Evolutionary conservation across 2,329 filamentous ascomycete genomes (phyloP).

Genomic region (Fusarium odoratissimum): DNA sequence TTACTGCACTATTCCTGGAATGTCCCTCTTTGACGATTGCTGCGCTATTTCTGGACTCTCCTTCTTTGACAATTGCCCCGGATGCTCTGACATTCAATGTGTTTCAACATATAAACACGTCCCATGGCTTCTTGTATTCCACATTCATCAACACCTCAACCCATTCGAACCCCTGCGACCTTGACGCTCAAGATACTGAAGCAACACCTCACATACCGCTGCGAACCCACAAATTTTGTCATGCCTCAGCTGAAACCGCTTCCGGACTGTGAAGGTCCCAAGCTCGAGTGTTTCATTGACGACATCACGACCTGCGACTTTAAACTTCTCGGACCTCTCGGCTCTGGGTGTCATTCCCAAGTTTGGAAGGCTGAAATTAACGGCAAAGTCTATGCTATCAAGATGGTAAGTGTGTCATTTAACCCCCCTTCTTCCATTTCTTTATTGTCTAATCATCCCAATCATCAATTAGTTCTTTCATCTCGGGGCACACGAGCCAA

Average conservation of each 20-base stretch:
- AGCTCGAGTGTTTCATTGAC: slow-evolving; percentile 16
- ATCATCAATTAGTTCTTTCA: background rate
- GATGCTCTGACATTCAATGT: no score
- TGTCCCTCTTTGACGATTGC: background rate
- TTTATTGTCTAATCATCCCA: background rate
- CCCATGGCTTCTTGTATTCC: background rate
- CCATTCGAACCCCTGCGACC: background rate
- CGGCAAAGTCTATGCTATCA: background rate
- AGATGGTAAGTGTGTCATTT: background rate
- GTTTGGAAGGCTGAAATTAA: slow-evolving; percentile 8
- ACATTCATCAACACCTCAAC: background rate
- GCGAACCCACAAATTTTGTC: background rate
- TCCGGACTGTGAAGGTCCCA: slow-evolving; percentile 17
- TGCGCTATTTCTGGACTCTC: background rate
- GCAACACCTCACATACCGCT: background rate
- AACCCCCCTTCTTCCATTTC: accelerated
- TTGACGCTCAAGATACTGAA: background rate
- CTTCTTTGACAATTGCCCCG: background rate
- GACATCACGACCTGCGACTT: slow-evolving; percentile 4
- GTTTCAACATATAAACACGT: background rate
- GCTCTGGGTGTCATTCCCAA: background rate
- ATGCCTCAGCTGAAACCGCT: slow-evolving; percentile 6
- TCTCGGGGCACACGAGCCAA: accelerated
- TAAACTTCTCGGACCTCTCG: background rate
- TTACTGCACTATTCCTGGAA: background rate